Base-by-base conservation (phyloP, 1,284 basidiomycete genomes). In the Cerioporus squamosus region DNA sequence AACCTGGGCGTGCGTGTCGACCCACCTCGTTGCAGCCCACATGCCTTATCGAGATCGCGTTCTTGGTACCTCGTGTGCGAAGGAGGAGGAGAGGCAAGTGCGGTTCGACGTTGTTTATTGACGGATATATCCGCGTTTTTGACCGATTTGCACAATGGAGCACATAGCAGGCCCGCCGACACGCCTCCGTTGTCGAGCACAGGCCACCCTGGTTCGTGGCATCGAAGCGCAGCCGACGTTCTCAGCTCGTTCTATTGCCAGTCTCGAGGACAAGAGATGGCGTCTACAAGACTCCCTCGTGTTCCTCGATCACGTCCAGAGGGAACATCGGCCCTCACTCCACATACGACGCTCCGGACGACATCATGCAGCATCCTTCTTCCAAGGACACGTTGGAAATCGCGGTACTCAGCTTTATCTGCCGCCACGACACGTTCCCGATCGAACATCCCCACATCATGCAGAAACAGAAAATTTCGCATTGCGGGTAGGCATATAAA, bases 371-470 rank as follows among this genome's bases (percentile, higher is more conserved):
- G 49, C 68, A 66, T 76, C 74, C 81, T 86, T 86, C 84, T 83
- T 76, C 71, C 73, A 76, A 75, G 75, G 78, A 81, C 89, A 90
- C 86, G 87, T 88, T 89, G 78, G 75, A 79, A 70, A 72, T 75
- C 77, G 75, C 79, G 81, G 77, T 80, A 80, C 81, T 81, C 83
- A 79, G 77, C 81, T 83, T 84, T 85, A 85, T 86, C 85, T 81
- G 80, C 85, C 81, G 81, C 80, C 77, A 79, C 72, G 77, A 36
- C 88, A 89, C 88, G 88, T 90, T 90, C 74, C 71, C 81, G 85
- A 88, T 88, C 85, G 80, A 77, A 81, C 26, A 76, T 79, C 80
- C 79, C 66, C 68, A 76, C 81, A 75, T 79, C 81, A 83, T 76
- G 72, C 72, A 54, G 75, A 78, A 77, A 79, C 72, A n/a, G 75